Conservation (phyloP, 768 basidiomycete species). For the Steccherinum ochraceum region DNA sequence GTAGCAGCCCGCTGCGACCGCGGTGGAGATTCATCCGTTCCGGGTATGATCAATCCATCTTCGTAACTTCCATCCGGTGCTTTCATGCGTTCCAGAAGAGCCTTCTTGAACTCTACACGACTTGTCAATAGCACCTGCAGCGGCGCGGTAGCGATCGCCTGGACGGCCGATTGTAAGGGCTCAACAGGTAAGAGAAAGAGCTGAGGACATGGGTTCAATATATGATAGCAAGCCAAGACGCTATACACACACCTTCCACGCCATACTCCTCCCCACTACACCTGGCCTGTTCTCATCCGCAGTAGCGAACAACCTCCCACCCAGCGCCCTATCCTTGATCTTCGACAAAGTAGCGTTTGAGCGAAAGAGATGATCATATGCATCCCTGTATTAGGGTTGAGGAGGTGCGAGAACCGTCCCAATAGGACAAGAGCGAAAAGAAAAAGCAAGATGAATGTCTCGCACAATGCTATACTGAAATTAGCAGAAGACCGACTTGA, state of each 20-base stretch:
- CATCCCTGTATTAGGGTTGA: no score
- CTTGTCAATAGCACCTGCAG: constrained; percentile 34
- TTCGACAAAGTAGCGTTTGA: constrained; percentile 52
- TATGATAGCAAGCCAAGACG: neutral
- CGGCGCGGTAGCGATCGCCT: constrained; percentile 23
- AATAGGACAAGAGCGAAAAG: neutral
- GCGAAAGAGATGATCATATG: constrained; percentile 43
- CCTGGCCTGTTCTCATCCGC: constrained; percentile 35
- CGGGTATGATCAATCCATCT: constrained; percentile 55
- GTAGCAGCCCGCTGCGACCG: constrained; percentile 17
- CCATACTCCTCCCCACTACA: constrained; percentile 70
- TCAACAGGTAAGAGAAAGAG: constrained; percentile 63
- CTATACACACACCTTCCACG: constrained; percentile 64
- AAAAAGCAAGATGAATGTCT: constrained; percentile 17
- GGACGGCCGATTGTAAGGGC: constrained; percentile 50
- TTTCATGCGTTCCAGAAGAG: constrained; percentile 64
- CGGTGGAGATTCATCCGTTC: constrained; percentile 30
- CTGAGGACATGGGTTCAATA: constrained; percentile 29
- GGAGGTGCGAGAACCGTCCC: no score
- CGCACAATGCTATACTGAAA: constrained; percentile 17
- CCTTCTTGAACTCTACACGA: constrained; percentile 49
- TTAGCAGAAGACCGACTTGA: constrained; percentile 26
- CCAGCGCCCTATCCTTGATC: constrained; percentile 59
- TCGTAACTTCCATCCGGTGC: constrained; percentile 86
- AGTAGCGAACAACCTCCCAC: constrained; percentile 49